Evolutionary conservation across 1,284 basidiomycete genomes (phyloP), one percentile per base, ranked within the genome.

Genomic region (Pyrrhoderma lamaoense): DNA sequence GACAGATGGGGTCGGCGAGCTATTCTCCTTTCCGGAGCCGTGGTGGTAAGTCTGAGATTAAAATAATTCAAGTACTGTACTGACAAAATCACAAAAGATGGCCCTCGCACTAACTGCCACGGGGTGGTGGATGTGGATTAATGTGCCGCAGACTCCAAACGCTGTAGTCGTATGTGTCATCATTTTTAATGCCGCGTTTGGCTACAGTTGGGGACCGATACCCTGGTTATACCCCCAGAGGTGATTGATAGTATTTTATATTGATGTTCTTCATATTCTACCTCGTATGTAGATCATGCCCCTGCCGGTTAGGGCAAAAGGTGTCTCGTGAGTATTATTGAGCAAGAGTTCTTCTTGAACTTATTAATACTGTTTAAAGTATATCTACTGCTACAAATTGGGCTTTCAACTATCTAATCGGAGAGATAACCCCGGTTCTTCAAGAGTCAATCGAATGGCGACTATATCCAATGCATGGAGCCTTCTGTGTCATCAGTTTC

Each of bases 391-490:
- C 53, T 34, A 55, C 53, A 14, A 55, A 55, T 46, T 82, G 89
- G 90, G 79, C 84, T 13, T 93, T 93, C 71, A 93, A 93, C 66
- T 93, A 84, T 68, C 64, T 91, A 57, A 92, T 98, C 42, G 94
- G 94, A 19, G 89, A 93, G 65, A 75, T 82, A 35, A 97, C 94
- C 0, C 94, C 94, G 1, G 76, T 86, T 44, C 72, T 98, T 46
- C 93, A 97, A 70, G 92, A 96, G 58, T 69, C 78, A 36, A 97
- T 99, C 59, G 78, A 80, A 36, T 99, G 95, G 94, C 77, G 89
- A 48, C 69, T 98, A 47, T 98, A 98, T 68, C 89, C 90, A 0
- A 94, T 99, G 89, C 93, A 96, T 60, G 93, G 89, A 11, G 92
- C 92, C 68, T 95, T 95, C 70, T 94, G 93, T 65, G 77, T 80